These are phyloP conservation scores for Cryoendolithus antarcticus DNA, from an alignment of 2,329 filamentous ascomycete genomes.

Conservation along the genomic window DNA sequence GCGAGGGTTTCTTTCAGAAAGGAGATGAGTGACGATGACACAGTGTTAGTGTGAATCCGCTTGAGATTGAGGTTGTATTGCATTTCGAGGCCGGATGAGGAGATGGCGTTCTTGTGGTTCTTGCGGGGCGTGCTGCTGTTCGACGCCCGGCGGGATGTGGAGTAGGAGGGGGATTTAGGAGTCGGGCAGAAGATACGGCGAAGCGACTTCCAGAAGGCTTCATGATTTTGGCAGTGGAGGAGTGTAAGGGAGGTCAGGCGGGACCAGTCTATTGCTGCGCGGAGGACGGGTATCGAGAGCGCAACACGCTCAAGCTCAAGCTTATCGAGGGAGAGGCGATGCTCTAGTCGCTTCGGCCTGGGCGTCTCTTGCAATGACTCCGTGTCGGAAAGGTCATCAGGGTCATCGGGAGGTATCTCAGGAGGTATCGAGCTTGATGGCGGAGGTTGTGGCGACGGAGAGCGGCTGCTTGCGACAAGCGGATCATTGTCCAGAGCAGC, in stretches of 20 bases:
- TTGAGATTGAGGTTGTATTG: conserved; percentile 56
- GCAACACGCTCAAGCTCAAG: conserved; percentile 65
- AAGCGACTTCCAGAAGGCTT: conserved; percentile 62
- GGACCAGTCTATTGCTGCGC: conserved; percentile 63
- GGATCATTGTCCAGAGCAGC: conserved; percentile 8
- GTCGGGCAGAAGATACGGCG: conserved; percentile 39
- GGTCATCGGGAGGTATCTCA: conserved; percentile 1
- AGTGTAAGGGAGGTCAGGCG: conserved; percentile 59
- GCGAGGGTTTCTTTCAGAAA: conserved; percentile 68
- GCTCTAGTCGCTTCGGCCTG: conserved; percentile 23
- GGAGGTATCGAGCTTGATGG: background rate
- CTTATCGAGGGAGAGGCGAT: conserved; percentile 54
- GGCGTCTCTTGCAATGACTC: background rate
- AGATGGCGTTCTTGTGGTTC: conserved; percentile 7
- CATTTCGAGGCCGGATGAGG: conserved; percentile 11
- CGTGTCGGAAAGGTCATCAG: background rate
- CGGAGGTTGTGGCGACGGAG: conserved; percentile 5
- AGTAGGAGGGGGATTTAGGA: conserved; percentile 26
- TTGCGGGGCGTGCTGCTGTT: conserved; percentile 17
- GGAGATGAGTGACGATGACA: conserved; percentile 54
- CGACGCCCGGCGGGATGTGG: conserved; percentile 19
- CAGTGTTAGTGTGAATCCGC: conserved; percentile 62
- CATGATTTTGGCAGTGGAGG: conserved; percentile 59
- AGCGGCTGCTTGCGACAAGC: conserved; percentile 9
- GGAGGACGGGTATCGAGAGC: conserved; percentile 59